Evolutionary conservation across 805 yeast genomes (phyloP), one percentile per base, ranked within the genome.

Genomic region (Lachancea mirantina): DNA sequence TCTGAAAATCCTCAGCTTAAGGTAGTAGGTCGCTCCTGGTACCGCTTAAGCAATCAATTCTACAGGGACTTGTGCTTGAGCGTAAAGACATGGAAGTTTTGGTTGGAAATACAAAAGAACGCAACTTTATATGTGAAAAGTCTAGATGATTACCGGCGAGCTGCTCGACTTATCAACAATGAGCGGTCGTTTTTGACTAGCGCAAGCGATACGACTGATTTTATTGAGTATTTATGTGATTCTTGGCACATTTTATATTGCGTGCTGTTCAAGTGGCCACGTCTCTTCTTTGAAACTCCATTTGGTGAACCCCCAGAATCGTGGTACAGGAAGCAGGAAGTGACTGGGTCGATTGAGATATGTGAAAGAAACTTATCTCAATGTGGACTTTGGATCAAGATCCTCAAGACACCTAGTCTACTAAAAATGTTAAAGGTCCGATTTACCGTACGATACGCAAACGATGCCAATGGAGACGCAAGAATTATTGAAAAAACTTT

Each of bases 171-270:
- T 9, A 23, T 34, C 17, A 34, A 34, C 15, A 23, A 13, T 4
- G 25, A 16, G 6, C 10, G 19, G 8, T 21, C 20, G 14, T n/a
- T n/a, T n/a, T n/a, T n/a, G n/a, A n/a, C n/a, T n/a, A 14, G 11
- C 8, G 13, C n/a, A n/a, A n/a, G 14, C 8, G 11, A 23, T 6
- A 22, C n/a, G n/a, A 19, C 10, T 6, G 26, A 25, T 8, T n/a
- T n/a, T 13, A 16, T n/a, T 9, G 25, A 20, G 14, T 29, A 18
- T 20, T n/a, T 34, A 22, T 34, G 30, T 5, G 38, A 34, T 19
- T 34, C 38, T 14, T 34, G 38, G 38, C 30, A 34, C 9, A 34
- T 34, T 19, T 13, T 34, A 11, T 34, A 28, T 26, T 13, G 27
- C 19, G 38, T 29, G 11, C 15, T 34, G n/a, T 34, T 34, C 30